These are phyloP conservation scores for Catenaria anguillulae DNA, from an alignment of 371 early-diverging fungal species.

Conservation along the genomic window DNA sequence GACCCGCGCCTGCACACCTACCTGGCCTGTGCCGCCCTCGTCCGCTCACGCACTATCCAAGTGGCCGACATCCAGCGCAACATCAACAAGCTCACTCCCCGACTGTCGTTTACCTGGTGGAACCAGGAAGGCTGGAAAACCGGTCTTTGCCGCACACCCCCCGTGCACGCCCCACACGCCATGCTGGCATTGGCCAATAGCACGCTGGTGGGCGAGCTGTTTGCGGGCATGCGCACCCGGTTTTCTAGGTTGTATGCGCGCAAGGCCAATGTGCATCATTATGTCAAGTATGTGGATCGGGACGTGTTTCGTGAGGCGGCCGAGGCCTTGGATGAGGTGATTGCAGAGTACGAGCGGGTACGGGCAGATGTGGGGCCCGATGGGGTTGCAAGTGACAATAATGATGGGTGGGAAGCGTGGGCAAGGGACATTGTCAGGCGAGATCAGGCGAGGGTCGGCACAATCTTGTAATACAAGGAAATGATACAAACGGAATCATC, in stretches of 20 bases:
- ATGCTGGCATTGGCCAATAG: conserved; percentile 32
- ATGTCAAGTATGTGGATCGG: background rate
- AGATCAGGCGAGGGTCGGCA: too few relatives aligned
- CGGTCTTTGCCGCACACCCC: conserved; percentile 30
- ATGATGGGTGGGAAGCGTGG: background rate
- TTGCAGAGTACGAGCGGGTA: background rate
- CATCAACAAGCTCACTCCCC: conserved; percentile 22
- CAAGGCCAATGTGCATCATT: conserved; percentile 9
- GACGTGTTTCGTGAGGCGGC: background rate
- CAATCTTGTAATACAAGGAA: too few relatives aligned
- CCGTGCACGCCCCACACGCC: conserved; percentile 21
- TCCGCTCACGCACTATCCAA: conserved; percentile 23
- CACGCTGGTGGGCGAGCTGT: conserved; percentile 17
- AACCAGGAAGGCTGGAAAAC: conserved; percentile 39
- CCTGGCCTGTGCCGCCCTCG: conserved; percentile 31
- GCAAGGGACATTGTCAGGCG: too few relatives aligned
- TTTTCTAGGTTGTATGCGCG: conserved; percentile 28
- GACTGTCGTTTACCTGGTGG: conserved; percentile 28
- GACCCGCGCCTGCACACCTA: conserved; percentile 38
- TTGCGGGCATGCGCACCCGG: conserved; percentile 14
- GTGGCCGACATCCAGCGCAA: conserved; percentile 34
- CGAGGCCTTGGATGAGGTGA: background rate
- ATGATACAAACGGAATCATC: too few relatives aligned
- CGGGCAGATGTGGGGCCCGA: background rate
- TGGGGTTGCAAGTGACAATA: too few relatives aligned